phyloP scores from a whole-genome alignment of 805 yeast species.

The Saturnispora hagleri region DNA sequence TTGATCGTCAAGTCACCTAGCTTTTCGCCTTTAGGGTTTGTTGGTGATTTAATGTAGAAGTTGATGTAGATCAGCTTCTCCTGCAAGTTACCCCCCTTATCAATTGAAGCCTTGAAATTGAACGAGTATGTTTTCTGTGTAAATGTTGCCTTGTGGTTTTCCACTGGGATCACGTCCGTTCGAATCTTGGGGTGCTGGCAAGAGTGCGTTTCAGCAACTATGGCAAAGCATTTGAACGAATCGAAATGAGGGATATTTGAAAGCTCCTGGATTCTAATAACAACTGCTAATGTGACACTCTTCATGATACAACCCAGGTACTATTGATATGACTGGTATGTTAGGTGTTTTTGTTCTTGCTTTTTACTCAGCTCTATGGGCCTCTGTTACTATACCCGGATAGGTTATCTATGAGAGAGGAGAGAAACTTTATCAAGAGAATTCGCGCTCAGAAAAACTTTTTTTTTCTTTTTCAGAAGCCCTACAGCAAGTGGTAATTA shows the following conservation, averaged over 20 bases:
- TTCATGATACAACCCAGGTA: not conserved
- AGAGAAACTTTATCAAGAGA: not conserved
- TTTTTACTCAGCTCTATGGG: too few relatives aligned
- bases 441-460: not conserved
- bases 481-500: not conserved
- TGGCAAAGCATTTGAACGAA: not conserved
- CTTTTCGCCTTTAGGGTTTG: conserved; percentile 31
- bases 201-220: not conserved
- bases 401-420: not conserved
- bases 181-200: conserved; percentile 11
- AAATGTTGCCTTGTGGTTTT: conserved; percentile 46
- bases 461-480: not conserved
- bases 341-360: too few relatives aligned
- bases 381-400: too few relatives aligned
- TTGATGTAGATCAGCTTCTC: conserved; percentile 35
- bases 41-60: conserved; percentile 27
- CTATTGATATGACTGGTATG: too few relatives aligned
- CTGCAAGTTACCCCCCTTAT: conserved; percentile 28
- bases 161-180: conserved; percentile 29
- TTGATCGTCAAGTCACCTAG: conserved; percentile 65
- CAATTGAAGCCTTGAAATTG: conserved; percentile 29
- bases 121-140: conserved; percentile 29
- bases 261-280: not conserved
- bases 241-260: conserved; percentile 5
- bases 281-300: not conserved